Evolutionary conservation across 805 yeast genomes (phyloP).

Genomic region (Kluyveromyces siamensis): DNA sequence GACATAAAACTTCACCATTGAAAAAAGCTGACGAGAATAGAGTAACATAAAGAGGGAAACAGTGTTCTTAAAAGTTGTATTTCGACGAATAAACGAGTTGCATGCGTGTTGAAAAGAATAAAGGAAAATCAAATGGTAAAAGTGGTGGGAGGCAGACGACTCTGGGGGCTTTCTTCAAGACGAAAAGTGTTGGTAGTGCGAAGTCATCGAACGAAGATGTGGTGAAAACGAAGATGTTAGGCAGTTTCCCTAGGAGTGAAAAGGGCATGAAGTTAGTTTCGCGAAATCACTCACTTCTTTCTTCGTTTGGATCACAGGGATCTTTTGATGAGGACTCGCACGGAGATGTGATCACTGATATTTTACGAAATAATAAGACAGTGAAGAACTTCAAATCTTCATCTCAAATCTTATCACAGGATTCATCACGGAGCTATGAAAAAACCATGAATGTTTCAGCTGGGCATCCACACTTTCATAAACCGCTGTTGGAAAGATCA

Average conservation of each 20-base stretch:
- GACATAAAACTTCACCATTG: too few relatives aligned
- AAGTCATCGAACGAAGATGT: neutral
- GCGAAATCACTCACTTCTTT: neutral
- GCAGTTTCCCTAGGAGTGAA: neutral
- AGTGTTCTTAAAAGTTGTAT: neutral
- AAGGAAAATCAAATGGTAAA: neutral
- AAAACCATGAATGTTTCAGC: slow-evolving; percentile 1
- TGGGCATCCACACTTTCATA: neutral
- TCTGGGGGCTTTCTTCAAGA: slow-evolving; percentile 1
- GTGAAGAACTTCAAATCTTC: slow-evolving; percentile 20
- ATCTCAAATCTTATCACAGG: neutral
- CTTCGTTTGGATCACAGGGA: slow-evolving; percentile 20
- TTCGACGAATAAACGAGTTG: too few relatives aligned
- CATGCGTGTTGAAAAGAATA: neutral
- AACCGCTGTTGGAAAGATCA: neutral
- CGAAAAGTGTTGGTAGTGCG: neutral
- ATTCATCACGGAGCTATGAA: neutral
- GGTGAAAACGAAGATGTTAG: neutral
- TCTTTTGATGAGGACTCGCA: slow-evolving; percentile 26
- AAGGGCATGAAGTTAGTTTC: neutral
- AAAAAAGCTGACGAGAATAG: neutral
- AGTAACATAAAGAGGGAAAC: neutral
- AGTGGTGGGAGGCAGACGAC: neutral
- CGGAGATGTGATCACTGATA: slow-evolving; percentile 16
- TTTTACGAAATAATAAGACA: slow-evolving; percentile 12